phyloP scores from a whole-genome alignment of 176 grass and related monocot genomes.

The Cenchrus purpureus region DNA sequence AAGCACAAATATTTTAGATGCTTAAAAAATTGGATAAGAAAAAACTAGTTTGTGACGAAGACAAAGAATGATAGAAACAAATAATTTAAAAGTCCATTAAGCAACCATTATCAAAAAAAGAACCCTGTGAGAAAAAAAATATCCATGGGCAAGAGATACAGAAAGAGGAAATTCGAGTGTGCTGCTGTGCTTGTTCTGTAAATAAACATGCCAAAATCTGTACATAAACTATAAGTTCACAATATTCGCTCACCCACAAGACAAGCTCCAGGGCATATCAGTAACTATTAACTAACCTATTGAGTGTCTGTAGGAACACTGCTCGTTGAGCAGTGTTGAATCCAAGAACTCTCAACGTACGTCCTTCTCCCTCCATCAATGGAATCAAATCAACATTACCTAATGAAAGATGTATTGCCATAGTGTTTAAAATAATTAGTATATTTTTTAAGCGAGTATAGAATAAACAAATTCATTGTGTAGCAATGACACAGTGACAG shows the following conservation, averaged over 20 bases:
- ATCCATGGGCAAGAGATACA: slow-evolving; percentile 10
- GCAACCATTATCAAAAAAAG: slow-evolving; percentile 18
- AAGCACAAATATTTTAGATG: background rate
- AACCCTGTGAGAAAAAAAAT: slow-evolving; percentile 13
- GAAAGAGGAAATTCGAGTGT: background rate
- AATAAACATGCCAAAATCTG: slow-evolving; percentile 12
- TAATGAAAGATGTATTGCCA: slow-evolving; percentile 39
- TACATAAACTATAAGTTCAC: slow-evolving; percentile 19
- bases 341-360: slow-evolving; percentile 75
- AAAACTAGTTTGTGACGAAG: slow-evolving; percentile 26
- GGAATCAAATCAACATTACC: slow-evolving; percentile 74
- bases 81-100: background rate
- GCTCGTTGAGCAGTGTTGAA: slow-evolving; percentile 90
- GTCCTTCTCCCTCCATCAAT: slow-evolving; percentile 96
- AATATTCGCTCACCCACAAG: background rate
- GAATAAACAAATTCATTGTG: background rate
- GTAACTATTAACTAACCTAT: slow-evolving; percentile 66
- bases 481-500: slow-evolving; percentile 16
- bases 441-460: background rate
- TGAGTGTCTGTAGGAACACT: slow-evolving; percentile 76
- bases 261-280: slow-evolving; percentile 8
- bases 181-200: background rate
- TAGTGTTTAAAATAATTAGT: slow-evolving; percentile 43
- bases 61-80: background rate
- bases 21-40: slow-evolving; percentile 28